Conservation (phyloP, 441 rosid genomes). For the Syzygium malaccense region DNA sequence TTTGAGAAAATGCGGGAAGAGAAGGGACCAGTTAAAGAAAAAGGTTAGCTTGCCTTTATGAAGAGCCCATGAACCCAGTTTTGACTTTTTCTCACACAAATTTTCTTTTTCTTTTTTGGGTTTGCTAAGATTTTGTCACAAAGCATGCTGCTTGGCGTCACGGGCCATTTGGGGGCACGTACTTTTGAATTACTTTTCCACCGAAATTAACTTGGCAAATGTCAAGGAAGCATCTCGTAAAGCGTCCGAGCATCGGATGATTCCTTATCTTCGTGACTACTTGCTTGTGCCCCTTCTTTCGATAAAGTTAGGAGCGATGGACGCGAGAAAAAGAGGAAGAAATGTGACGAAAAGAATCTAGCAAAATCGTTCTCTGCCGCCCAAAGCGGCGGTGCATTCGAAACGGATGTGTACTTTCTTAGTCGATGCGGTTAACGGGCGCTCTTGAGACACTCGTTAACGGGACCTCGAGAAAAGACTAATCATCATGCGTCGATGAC, state of each 20-base stretch:
- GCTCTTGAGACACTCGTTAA: rapidly evolving
- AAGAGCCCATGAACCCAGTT: neutral
- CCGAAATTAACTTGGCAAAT: neutral
- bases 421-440: neutral
- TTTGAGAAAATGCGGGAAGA: no score
- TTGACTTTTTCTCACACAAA: neutral
- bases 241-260: neutral
- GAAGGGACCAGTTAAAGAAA: no score
- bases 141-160: neutral
- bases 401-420: neutral
- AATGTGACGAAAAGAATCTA: neutral
- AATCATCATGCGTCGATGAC: neutral
- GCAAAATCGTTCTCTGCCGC: neutral
- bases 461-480: rapidly evolving
- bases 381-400: neutral
- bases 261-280: no score
- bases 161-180: neutral
- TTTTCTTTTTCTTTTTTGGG: no score
- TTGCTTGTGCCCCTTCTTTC: neutral
- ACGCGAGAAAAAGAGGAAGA: neutral
- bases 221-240: neutral
- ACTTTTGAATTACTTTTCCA: neutral
- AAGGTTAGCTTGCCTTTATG: neutral
- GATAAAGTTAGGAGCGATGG: neutral
- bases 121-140: neutral